Base-by-base conservation (phyloP, 176 grass and related monocot species). In the Oryza meyeriana region DNA sequence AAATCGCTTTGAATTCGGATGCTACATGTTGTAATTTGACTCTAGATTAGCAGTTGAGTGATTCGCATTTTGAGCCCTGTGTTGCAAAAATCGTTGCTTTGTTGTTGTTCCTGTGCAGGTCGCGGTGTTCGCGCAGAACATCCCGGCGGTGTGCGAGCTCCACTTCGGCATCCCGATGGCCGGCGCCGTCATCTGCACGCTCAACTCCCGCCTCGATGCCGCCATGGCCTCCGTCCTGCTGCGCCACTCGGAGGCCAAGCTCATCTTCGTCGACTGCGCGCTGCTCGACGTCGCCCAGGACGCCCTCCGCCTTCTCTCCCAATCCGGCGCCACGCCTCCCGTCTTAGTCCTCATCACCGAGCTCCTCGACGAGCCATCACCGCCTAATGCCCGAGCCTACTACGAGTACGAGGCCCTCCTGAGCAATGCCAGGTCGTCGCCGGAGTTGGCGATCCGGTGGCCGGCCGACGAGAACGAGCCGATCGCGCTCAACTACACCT, bases 401-500 rank as follows among this genome's bases (percentile, higher is more conserved):
- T 9, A 86, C 33, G 88, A 98, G 25, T 98, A 93, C 63, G 90
- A 98, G 74, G n/a, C 66, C 30, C 72, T 98, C 16, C 48, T 94
- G 27, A 27, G 27, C 61, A 41, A 44, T 9, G 34, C 13, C 45
- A 66, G 69, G 2, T 72, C 32, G 24, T 79, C 68, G 26, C 28
- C 61, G 38, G 71, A 84, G 18, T 89, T 91, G 10, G 35, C 24
- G 42, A 82, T 83, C 42, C 78, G 79, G 72, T 95, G 90, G 90
- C 92, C 90, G 9, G 57, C 2, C 5, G 92, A 98, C 30, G 88
- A 98, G 86, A 88, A 88, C 74, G 87, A 93, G 26, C 87, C 87
- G 31, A 93, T 95, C 78, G 86, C 90, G 4, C 72, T 98, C 14
- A 98, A 91, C 72, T 98, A 98, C 88, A 98, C 90, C 22, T 98